Conservation (phyloP, 1,139 yeast species). For the Lodderomyces orthopsilosis region DNA sequence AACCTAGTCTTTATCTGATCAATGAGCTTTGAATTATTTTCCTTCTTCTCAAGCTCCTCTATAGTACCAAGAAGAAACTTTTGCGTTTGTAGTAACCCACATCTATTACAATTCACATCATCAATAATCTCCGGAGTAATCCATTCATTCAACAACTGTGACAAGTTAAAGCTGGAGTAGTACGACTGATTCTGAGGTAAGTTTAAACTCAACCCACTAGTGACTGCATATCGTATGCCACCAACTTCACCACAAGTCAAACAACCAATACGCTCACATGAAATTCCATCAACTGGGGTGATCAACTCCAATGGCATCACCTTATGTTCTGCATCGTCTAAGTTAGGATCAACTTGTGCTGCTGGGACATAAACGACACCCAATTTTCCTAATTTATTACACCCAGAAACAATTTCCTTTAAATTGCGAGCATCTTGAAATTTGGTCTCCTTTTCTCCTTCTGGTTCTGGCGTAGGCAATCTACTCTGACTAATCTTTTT, state of each 20-base stretch:
- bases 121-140: constrained; percentile 79
- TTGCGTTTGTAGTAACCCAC: constrained; percentile 67
- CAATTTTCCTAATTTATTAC: constrained; percentile 49
- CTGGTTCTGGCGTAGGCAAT: constrained; percentile 23
- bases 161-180: constrained; percentile 46
- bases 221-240: constrained; percentile 79
- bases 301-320: constrained; percentile 56
- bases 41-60: constrained; percentile 28
- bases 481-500: constrained; percentile 22
- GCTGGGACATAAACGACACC: constrained; percentile 73
- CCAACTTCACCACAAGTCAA: constrained; percentile 89
- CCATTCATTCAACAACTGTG: constrained; percentile 68
- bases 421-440: constrained; percentile 22
- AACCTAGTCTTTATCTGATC: constrained; percentile 52
- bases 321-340: constrained; percentile 34
- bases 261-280: constrained; percentile 87
- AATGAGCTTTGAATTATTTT: constrained; percentile 37
- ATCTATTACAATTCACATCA: constrained; percentile 90
- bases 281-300: constrained; percentile 88
- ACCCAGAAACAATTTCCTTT: constrained; percentile 39
- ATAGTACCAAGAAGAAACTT: constrained; percentile 41
- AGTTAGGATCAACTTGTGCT: constrained; percentile 67
- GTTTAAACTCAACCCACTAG: constrained; percentile 77
- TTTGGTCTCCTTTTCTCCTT: constrained; percentile 13
- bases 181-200: constrained; percentile 40